Evolutionary conservation across 106 monocot genomes (phyloP), one percentile per base, ranked within the genome.

Genomic region (Vanilla planifolia): DNA sequence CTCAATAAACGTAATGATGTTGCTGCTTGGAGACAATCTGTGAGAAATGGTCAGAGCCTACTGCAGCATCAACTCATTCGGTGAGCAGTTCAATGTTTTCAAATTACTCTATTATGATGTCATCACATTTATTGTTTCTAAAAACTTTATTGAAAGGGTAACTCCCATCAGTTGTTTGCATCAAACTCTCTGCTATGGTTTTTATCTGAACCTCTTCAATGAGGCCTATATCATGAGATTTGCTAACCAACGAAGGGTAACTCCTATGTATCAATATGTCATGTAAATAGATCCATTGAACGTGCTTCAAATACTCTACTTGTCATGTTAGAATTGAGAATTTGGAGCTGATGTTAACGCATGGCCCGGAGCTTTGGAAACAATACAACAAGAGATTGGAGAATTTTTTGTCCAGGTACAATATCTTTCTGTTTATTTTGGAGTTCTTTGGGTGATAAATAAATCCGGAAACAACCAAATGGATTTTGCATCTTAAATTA

Each of bases 41-140:
- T 91, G 17, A 65, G 64, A 72, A 91, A 90, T 70, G 87, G 84
- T 35, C 87, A 98, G 52, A 91, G 81, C 64, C 73, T 79, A 10
- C 47, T 98, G 23, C 96, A 98, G 28, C 96, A 98, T 82, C 90
- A 91, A 79, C 41, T 85, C 36, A 58, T 79, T 60, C 79, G 95
- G 95, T 87, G 78, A 36, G 52, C 8, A 33, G 32, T 30, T 57
- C 17, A 52, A 15, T 15, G 28, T 35, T 57, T 33, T 57, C 6
- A 21, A 57, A 36, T 57, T 26, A 53, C 35, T 20, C 16, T 16
- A 8, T 36, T 57, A 36, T 35, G 0, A 57, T 57, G 20, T 5
- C 28, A 24, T 24, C 21, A 37, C 37, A 37, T 5, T 37, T 37
- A n/a, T n/a, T n/a, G n/a, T n/a, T n/a, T n/a, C n/a, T n/a, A n/a